A percentile compares a stretch with the other conserved stretches of the same genome.
phyloP scores from a whole-genome alignment of 2,329 filamentous ascomycete species.

The Hypomyces perniciosus region DNA sequence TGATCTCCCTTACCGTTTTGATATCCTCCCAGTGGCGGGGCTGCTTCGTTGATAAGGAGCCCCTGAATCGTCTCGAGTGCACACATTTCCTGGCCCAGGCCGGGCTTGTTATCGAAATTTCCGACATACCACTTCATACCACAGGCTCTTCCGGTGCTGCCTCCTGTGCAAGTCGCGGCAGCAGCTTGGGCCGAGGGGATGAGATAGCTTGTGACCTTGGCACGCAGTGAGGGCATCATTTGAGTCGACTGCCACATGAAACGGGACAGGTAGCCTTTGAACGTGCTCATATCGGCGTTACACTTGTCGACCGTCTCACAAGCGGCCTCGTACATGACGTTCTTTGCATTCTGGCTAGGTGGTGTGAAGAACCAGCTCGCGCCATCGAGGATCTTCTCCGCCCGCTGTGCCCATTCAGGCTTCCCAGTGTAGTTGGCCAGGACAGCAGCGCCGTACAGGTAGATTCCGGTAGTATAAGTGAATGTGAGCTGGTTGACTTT shows the following conservation, averaged over 20 bases:
- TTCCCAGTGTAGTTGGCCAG: constrained; percentile 56
- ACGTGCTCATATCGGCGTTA: constrained; percentile 58
- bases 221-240: constrained; percentile 49
- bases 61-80: constrained; percentile 59
- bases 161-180: constrained; percentile 51
- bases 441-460: constrained; percentile 58
- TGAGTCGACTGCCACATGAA: constrained; percentile 56
- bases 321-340: constrained; percentile 60
- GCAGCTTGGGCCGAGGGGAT: constrained; percentile 49
- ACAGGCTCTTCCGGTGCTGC: constrained; percentile 45
- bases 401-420: constrained; percentile 47
- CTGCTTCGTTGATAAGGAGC: constrained; percentile 40
- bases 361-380: constrained; percentile 50
- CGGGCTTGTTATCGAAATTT: constrained; percentile 48
- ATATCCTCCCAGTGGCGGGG: constrained; percentile 44
- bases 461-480: constrained; percentile 61
- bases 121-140: constrained; percentile 58
- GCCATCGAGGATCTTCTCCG: constrained; percentile 46
- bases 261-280: constrained; percentile 62
- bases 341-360: constrained; percentile 41
- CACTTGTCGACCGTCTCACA: constrained; percentile 56
- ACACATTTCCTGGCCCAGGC: constrained; percentile 59
- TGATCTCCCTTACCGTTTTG: constrained; percentile 33
- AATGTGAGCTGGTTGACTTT: constrained; percentile 51
- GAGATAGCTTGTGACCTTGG: constrained; percentile 43